phyloP scores from a whole-genome alignment of 208 protist species.

The Wallacemonas sp. region DNA sequence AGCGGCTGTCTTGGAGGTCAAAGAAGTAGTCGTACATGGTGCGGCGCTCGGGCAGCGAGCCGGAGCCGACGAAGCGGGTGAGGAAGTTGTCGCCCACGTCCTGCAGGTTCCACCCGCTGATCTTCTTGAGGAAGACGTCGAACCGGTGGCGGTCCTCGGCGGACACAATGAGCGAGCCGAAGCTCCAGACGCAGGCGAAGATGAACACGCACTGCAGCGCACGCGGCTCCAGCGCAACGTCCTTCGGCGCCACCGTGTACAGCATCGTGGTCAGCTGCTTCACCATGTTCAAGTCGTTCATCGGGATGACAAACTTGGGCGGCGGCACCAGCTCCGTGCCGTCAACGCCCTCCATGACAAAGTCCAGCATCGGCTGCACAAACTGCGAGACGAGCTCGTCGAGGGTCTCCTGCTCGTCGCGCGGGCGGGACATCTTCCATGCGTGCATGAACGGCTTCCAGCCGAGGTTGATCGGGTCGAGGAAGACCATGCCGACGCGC shows the following conservation, averaged over 20 bases:
- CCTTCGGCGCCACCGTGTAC: conserved; percentile 77
- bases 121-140: conserved; percentile 94
- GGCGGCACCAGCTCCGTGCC: conserved; percentile 58
- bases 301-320: conserved; percentile 84
- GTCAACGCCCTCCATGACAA: conserved; percentile 93
- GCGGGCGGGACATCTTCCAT: conserved; percentile 89
- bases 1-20: conserved; percentile 91
- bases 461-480: conserved; percentile 98
- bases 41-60: conserved; percentile 87
- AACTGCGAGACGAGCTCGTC: conserved; percentile 94
- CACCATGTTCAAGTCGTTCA: conserved; percentile 93
- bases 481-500: conserved; percentile 99
- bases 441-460: conserved; percentile 94
- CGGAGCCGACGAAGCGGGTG: conserved; percentile 89
- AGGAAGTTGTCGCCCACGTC: conserved; percentile 91
- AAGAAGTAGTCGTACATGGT: conserved; percentile 98
- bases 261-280: conserved; percentile 94
- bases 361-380: conserved; percentile 87
- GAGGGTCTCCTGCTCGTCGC: conserved; percentile 91
- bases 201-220: conserved; percentile 96
- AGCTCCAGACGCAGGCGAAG: conserved; percentile 96
- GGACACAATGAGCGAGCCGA: conserved; percentile 91
- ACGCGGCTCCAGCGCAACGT: conserved; percentile 80
- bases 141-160: conserved; percentile 89
- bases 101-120: conserved; percentile 92